Evolutionary conservation across 2,329 filamentous ascomycete genomes (phyloP).

Genomic region (Diaporthe eres): DNA sequence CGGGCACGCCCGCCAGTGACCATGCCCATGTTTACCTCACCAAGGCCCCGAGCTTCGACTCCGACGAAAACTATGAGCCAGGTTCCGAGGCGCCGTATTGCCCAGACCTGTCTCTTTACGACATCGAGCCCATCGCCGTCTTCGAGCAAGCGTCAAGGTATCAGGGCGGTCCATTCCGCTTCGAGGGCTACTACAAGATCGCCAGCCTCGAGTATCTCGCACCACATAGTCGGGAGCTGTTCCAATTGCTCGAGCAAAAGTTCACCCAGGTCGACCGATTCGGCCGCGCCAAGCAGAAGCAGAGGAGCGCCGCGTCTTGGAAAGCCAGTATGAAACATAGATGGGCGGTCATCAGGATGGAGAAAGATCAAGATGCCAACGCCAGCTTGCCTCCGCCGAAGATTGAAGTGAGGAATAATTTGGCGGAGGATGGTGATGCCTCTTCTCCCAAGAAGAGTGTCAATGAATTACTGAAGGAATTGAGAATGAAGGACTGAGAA

Average conservation of each 20-base stretch:
- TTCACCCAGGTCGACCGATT: background rate
- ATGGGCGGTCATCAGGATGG: constrained; percentile 5
- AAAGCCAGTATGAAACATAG: background rate
- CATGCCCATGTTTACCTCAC: background rate
- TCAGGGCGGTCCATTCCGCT: background rate
- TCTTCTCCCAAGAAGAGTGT: background rate
- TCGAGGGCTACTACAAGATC: constrained; percentile 11
- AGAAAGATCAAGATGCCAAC: background rate
- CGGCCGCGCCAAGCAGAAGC: background rate
- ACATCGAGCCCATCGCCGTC: background rate
- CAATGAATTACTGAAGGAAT: background rate
- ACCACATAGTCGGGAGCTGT: background rate
- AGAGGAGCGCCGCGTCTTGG: background rate
- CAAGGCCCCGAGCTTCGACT: background rate
- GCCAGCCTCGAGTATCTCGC: constrained; percentile 14
- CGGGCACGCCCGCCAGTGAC: background rate
- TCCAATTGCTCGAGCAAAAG: constrained; percentile 11
- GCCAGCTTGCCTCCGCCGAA: background rate
- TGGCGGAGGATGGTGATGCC: background rate
- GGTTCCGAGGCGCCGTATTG: background rate
- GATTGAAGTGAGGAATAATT: background rate
- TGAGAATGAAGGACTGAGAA: background rate
- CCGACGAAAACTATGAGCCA: background rate
- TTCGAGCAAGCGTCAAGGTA: background rate
- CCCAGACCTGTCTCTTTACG: background rate